Base-by-base conservation (phyloP, 116 monocot genomes). In the Dioscorea cayenensis region DNA sequence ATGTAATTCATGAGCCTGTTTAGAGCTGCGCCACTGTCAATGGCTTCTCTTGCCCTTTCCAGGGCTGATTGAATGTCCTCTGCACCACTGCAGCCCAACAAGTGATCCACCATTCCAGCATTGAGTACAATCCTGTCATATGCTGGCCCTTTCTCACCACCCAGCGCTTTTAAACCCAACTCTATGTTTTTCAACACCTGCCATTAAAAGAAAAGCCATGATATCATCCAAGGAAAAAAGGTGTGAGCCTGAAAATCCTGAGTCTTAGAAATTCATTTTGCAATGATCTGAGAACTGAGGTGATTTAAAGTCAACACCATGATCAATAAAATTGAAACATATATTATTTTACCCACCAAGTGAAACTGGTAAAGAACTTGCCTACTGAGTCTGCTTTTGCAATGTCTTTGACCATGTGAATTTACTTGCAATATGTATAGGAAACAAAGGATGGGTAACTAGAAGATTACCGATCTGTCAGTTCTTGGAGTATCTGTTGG, bases 401-500 rank as follows among this genome's bases (percentile, higher is more conserved):
- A 3, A 55, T 16, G 16, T 55, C 5, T n/a, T 55, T 55, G 18
- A 55, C 5, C 55, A 55, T 55, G 55, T 55, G 2, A 43, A 55
- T 55, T 5, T n/a, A 14, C 55, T 55, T 12, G 17, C 12, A 55
- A 55, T 14, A n/a, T 14, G 2, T 7, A 25, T 37, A 51, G 23
- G 49, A 23, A 69, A 51, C 20, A 4, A 62, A 38, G 5, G 25
- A 66, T 55, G 21, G 7, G 12, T 18, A 50, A 6, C 18, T 50
- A 3, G 32, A 74, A 70, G 62, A 71, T 36, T 83, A 95, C 96
- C 58, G 92, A 96, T 96, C 90, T 92, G 79, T 96, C 96, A 59
- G 90, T 96, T 81, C 96, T 84, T 76, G 96, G 96, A 71, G 92
- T 92, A 36, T 92, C 92, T 22, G 92, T 90, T 28, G 92, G 77